phyloP scores from a whole-genome alignment of 2,329 filamentous ascomycete genomes.

The Diaporthe ilicicola region DNA sequence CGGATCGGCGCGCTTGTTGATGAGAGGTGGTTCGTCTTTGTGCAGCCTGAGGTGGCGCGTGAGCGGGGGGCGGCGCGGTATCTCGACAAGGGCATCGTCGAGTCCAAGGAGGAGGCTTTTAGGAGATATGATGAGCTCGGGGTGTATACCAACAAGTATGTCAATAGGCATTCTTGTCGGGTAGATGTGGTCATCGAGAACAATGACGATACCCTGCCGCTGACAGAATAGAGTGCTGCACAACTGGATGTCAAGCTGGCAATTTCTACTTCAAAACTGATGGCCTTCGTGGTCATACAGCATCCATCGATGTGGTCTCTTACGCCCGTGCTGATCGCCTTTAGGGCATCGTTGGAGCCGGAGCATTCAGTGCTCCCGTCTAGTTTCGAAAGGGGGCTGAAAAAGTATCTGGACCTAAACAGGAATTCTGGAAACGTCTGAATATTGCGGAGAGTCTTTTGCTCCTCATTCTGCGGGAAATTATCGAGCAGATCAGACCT shows the following conservation, averaged over 20 bases:
- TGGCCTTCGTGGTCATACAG: neutral
- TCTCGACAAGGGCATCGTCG: slow-evolving; percentile 10
- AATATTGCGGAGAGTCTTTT: too few relatives aligned
- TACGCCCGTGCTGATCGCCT: too few relatives aligned
- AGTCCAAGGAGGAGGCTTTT: slow-evolving; percentile 1
- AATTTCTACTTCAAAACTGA: neutral
- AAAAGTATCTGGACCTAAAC: too few relatives aligned
- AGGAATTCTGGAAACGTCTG: too few relatives aligned
- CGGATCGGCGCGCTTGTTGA: neutral
- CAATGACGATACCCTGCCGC: slow-evolving; percentile 9
- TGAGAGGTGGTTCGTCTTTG: slow-evolving; percentile 9
- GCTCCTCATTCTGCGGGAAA: too few relatives aligned
- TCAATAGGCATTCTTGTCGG: slow-evolving; percentile 16
- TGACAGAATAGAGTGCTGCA: neutral
- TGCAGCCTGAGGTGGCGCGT: slow-evolving; percentile 5
- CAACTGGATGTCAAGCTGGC: neutral
- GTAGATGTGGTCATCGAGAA: slow-evolving; percentile 13
- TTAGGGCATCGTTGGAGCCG: too few relatives aligned
- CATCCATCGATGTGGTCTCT: neutral
- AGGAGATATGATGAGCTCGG: slow-evolving; percentile 11
- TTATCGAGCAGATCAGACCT: too few relatives aligned
- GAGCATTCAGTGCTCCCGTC: too few relatives aligned
- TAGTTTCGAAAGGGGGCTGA: too few relatives aligned
- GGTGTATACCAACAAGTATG: slow-evolving; percentile 5
- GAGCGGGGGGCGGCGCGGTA: slow-evolving; percentile 12